These are phyloP conservation scores for Aspergillus proliferans DNA, from an alignment of 2,329 filamentous ascomycete genomes.

Conservation along the genomic window DNA sequence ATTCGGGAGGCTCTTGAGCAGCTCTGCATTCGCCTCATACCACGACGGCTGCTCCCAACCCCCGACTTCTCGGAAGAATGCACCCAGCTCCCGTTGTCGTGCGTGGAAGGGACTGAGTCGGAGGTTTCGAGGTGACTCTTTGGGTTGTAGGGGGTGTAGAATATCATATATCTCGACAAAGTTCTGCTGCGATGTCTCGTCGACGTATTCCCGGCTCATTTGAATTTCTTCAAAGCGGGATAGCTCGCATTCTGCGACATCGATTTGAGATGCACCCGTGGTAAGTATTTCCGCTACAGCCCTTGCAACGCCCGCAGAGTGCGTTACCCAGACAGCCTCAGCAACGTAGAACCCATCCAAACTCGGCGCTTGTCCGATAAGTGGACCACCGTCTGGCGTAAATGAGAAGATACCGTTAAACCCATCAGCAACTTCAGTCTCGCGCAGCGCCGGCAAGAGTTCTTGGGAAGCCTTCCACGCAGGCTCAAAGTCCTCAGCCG, in stretches of 20 bases:
- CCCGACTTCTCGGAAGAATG: conserved; percentile 52
- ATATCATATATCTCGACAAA: conserved; percentile 63
- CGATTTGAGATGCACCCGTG: conserved; percentile 49
- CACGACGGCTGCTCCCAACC: conserved; percentile 60
- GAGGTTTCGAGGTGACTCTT: conserved; percentile 52
- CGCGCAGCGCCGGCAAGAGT: conserved; percentile 48
- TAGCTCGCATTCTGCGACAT: conserved; percentile 55
- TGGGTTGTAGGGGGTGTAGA: conserved; percentile 54
- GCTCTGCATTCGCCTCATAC: conserved; percentile 52
- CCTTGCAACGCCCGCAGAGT: conserved; percentile 57
- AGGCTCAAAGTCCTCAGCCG: conserved; percentile 53
- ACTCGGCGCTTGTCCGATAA: conserved; percentile 53
- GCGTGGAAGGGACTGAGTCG: conserved; percentile 54
- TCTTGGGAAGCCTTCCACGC: conserved; percentile 54
- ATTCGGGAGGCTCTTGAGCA: conserved; percentile 47
- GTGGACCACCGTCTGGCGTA: conserved; percentile 57
- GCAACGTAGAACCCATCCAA: conserved; percentile 59
- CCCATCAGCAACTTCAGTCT: conserved; percentile 50
- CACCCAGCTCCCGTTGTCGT: conserved; percentile 47
- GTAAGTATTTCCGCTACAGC: conserved; percentile 56
- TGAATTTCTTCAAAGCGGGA: conserved; percentile 58
- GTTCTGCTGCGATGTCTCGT: conserved; percentile 55
- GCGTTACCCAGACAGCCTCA: conserved; percentile 62
- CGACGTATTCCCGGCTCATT: conserved; percentile 49
- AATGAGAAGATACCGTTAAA: conserved; percentile 65